These are phyloP conservation scores for Neonectria neomacrospora DNA, from an alignment of 2,329 filamentous ascomycete genomes.

Conservation along the genomic window DNA sequence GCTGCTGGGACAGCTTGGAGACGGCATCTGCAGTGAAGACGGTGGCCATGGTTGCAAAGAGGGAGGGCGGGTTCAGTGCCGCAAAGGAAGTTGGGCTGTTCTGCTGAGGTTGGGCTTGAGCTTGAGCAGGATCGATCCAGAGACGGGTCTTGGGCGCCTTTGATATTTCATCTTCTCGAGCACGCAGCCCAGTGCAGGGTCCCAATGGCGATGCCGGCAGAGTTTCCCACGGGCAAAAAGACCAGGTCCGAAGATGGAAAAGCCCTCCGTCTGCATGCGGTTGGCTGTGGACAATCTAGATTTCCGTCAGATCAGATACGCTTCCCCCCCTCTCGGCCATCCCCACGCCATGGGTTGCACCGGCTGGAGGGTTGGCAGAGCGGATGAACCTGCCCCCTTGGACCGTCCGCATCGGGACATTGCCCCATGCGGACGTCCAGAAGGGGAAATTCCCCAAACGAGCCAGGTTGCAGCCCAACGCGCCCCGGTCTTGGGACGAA, in stretches of 20 bases:
- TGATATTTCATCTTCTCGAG: constrained; percentile 28
- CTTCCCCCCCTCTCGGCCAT: constrained; percentile 1
- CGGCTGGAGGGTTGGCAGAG: not conserved
- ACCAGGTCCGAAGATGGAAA: constrained; percentile 29
- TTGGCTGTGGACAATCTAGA: constrained; percentile 15
- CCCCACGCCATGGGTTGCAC: not conserved
- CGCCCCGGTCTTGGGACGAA: not conserved
- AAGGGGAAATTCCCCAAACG: constrained; percentile 10
- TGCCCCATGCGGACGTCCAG: constrained; percentile 1
- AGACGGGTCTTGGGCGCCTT: constrained; percentile 8
- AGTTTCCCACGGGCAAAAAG: not conserved
- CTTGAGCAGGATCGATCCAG: not conserved
- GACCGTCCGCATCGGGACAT: not conserved
- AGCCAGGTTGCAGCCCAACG: not conserved
- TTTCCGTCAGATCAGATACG: constrained; percentile 7
- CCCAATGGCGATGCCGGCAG: not conserved
- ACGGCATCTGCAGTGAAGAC: constrained; percentile 36
- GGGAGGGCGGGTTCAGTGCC: not conserved
- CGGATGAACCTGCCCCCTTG: constrained; percentile 7
- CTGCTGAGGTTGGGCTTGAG: not conserved
- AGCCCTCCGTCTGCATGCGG: constrained; percentile 1
- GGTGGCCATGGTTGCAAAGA: constrained; percentile 33
- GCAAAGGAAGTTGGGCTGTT: not conserved
- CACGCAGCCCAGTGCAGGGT: not conserved
- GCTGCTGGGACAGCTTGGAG: constrained; percentile 32